A percentile compares a stretch with the other conserved stretches of the same genome.
phyloP scores from a whole-genome alignment of 2,329 filamentous ascomycete genomes.

The Raffaelea arxii region DNA sequence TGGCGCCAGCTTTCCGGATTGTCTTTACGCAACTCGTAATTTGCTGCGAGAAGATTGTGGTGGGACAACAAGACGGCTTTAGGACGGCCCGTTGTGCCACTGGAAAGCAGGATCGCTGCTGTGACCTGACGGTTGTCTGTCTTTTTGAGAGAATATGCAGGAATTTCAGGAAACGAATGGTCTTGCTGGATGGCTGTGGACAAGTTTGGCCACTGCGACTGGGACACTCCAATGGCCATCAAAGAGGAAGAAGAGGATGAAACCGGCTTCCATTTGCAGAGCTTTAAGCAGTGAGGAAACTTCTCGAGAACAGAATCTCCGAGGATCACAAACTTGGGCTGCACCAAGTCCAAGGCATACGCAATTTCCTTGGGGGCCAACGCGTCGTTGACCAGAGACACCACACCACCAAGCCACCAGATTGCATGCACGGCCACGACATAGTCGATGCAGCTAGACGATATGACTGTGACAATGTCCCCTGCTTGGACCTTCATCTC shows the following conservation, averaged over 20 bases:
- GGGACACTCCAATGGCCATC: too few relatives aligned
- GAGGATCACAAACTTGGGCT: neutral
- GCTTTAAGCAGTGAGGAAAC: neutral
- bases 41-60: slow-evolving; percentile 29
- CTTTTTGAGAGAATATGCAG: too few relatives aligned
- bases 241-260: too few relatives aligned
- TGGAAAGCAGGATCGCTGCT: slow-evolving; percentile 34
- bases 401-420: neutral
- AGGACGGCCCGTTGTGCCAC: slow-evolving; percentile 37
- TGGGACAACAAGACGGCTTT: slow-evolving; percentile 38
- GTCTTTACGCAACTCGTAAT: slow-evolving; percentile 19
- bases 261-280: neutral
- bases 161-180: too few relatives aligned
- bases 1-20: slow-evolving; percentile 18
- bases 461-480: neutral
- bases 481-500: neutral
- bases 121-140: too few relatives aligned
- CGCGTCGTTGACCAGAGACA: neutral
- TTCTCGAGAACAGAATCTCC: neutral
- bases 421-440: neutral
- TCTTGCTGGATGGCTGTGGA: too few relatives aligned
- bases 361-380: neutral
- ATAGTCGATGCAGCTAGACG: neutral
- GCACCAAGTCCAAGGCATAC: neutral
- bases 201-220: too few relatives aligned